A percentile compares a stretch with the other conserved stretches of the same genome.
phyloP scores from a whole-genome alignment of 345 rosid genomes.

The Tarenaya hassleriana region DNA sequence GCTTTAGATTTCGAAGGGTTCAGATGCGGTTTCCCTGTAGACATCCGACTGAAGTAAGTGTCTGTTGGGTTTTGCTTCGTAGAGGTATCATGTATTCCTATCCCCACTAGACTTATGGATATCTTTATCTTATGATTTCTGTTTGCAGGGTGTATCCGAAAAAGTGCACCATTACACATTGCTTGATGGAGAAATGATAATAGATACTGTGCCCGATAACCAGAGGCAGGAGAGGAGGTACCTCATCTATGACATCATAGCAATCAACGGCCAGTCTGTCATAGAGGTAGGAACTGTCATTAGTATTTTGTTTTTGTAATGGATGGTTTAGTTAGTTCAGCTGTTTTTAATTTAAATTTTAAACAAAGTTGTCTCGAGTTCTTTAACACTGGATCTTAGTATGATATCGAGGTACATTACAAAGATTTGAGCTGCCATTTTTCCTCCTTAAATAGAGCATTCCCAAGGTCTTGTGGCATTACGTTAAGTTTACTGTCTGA shows the following conservation, averaged over 20 bases:
- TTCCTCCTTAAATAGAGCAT: slow-evolving; percentile 7
- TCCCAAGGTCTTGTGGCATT: slow-evolving; percentile 4
- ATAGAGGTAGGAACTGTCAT: slow-evolving; percentile 55
- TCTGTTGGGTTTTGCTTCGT: slow-evolving; percentile 9
- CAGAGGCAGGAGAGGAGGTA: slow-evolving; percentile 95
- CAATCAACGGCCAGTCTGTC: slow-evolving; percentile 56
- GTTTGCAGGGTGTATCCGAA: slow-evolving; percentile 60
- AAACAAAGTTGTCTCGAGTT: slow-evolving; percentile 1
- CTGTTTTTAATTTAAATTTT: slow-evolving; percentile 7
- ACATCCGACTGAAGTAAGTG: slow-evolving; percentile 58
- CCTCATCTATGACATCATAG: slow-evolving; percentile 93
- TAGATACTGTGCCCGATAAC: slow-evolving; percentile 86
- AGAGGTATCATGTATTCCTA: slow-evolving; percentile 4
- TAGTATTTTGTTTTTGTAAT: slow-evolving; percentile 17
- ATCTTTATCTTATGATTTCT: slow-evolving; percentile 13
- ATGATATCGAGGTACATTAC: slow-evolving; percentile 12
- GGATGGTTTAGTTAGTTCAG: slow-evolving; percentile 6
- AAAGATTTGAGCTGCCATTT: slow-evolving; percentile 9
- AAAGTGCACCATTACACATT: slow-evolving; percentile 77
- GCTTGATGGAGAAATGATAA: slow-evolving; percentile 98
- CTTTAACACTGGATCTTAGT: slow-evolving; percentile 3
- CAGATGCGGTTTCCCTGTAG: slow-evolving; percentile 96
- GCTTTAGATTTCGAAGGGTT: slow-evolving; percentile 82
- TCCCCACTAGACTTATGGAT: slow-evolving; percentile 1
- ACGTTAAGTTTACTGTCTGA: not conserved